Base-by-base conservation (phyloP, 1,284 basidiomycete genomes). In the Naganishia sp. region DNA sequence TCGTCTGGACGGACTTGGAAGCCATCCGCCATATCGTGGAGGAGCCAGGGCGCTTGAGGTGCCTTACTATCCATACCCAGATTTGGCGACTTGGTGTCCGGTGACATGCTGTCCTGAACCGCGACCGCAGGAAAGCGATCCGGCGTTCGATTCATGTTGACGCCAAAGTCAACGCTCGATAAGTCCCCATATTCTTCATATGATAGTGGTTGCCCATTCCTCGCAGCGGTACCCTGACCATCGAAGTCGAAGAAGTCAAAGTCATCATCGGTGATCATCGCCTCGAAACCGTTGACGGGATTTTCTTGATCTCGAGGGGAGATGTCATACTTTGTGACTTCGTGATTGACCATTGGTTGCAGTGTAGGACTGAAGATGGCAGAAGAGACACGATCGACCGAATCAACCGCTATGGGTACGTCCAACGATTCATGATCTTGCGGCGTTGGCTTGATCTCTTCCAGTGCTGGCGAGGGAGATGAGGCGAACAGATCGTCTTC, bases 181-280 rank as follows among this genome's bases (percentile, higher is more conserved):
- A 51, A 28, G n/a, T 66, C 65, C 25, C 60, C 46, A 46, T 57
- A 53, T 10, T 54, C 49, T 25, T 43, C 65, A 31, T 62, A 41
- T 10, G 53, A 39, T 15, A 62, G 32, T 31, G 28, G 50, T 32
- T 54, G 42, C 7, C 21, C 42, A 15, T 23, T 18, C 4, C 23
- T 31, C 17, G n/a, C 6, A 15, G 42, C 17, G n/a, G 47, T 25
- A 15, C 41, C 15, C 9, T 50, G 46, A 23, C 50, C 55, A 21
- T 56, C 41, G n/a, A 54, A 45, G 41, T 66, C 65, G 58, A 66
- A 66, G 28, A 66, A 66, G 53, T 62, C 28, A 42, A 66, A 66
- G 52, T 66, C 65, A 45, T 66, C 60, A 31, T 66, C 65, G 39
- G 65, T 66, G 51, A 66, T 56, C 54, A 66, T 54, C 11, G 58